Percentiles rank a stretch among this genome's conserved stretches.
Conservation (phyloP, 2,329 filamentous ascomycete genomes). For the Ophiostoma sp. region DNA sequence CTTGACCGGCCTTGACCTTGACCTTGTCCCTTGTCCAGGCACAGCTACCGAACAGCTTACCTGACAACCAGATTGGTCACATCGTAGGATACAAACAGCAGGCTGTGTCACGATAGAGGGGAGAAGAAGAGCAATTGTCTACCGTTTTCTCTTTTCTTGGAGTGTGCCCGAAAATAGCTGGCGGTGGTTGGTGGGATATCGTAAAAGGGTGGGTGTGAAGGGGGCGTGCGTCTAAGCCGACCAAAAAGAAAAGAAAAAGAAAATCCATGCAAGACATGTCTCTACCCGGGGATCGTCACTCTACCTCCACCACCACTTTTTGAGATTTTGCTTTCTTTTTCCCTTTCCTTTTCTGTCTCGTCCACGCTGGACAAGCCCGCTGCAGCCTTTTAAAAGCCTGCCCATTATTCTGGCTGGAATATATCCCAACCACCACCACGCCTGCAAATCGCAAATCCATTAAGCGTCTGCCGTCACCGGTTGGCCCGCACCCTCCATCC, state of each 20-base stretch:
- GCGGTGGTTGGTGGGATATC: slow-evolving; percentile 9
- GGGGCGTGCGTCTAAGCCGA: background rate
- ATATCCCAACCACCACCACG: background rate
- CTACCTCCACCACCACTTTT: background rate
- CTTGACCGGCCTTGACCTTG: background rate
- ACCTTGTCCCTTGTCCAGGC: background rate
- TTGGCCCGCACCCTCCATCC: background rate
- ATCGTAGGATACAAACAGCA: background rate
- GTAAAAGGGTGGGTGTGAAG: background rate
- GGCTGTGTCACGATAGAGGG: slow-evolving; percentile 4
- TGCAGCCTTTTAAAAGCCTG: background rate
- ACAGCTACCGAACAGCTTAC: background rate
- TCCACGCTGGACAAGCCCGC: background rate
- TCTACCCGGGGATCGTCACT: background rate
- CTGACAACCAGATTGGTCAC: background rate
- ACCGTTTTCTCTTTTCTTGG: background rate
- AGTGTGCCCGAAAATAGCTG: slow-evolving; percentile 19
- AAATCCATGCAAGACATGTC: background rate
- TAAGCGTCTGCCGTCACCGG: background rate
- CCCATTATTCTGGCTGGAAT: background rate
- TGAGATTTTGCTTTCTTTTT: background rate
- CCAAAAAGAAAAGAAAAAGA: background rate
- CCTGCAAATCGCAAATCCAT: background rate
- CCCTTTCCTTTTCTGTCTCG: background rate
- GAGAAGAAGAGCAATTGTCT: background rate